Conservation (phyloP, 768 basidiomycete species). For the Lyophyllum decastes region DNA sequence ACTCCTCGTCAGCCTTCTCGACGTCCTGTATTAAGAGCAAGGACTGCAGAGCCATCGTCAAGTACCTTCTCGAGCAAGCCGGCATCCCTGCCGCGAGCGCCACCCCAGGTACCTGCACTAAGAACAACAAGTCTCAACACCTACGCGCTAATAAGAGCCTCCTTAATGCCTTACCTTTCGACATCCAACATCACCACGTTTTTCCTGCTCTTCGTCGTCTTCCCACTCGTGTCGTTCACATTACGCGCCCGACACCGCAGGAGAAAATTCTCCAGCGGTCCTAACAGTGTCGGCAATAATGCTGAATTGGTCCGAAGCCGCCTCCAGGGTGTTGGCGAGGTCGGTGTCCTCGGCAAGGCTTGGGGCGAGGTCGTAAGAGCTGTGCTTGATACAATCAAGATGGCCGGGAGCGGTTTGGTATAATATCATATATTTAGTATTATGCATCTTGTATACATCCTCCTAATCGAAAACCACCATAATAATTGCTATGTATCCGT, state of each 20-base stretch:
- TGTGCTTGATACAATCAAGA: constrained; percentile 66
- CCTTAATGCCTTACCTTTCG: constrained; percentile 49
- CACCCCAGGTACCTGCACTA: constrained; percentile 17
- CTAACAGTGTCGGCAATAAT: constrained; percentile 32
- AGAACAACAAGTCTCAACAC: constrained; percentile 28
- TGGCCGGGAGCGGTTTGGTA: constrained; percentile 80
- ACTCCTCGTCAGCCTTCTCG: constrained; percentile 27
- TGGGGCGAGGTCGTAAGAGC: constrained; percentile 56
- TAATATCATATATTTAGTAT: constrained; percentile 28
- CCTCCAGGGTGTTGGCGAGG: constrained; percentile 44
- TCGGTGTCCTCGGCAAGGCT: constrained; percentile 34
- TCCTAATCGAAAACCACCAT: not conserved
- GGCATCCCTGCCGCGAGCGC: constrained; percentile 16
- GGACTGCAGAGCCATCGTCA: constrained; percentile 22
- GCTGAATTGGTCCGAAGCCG: constrained; percentile 61
- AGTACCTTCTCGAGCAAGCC: constrained; percentile 14
- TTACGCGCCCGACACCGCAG: constrained; percentile 52
- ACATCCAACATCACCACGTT: constrained; percentile 50
- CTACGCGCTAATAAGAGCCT: constrained; percentile 49
- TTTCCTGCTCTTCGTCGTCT: constrained; percentile 44
- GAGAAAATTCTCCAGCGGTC: constrained; percentile 25
- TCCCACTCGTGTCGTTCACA: constrained; percentile 48
- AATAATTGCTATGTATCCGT: not conserved
- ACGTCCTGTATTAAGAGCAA: constrained; percentile 17
- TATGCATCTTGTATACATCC: not conserved